Conservation (phyloP, 169 alveolate genomes). For the Plasmodium falciparum region DNA sequence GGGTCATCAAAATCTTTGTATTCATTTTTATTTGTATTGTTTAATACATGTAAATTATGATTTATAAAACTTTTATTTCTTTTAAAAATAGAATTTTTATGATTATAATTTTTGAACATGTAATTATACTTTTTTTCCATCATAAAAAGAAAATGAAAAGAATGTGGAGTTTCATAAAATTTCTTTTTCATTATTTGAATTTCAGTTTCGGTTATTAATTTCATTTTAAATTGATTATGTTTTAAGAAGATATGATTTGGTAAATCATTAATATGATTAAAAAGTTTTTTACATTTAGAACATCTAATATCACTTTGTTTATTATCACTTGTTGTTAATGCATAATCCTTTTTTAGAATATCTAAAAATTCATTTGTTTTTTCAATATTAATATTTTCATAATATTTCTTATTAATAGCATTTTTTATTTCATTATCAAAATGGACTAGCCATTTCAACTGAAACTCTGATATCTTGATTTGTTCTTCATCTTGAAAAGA, state of each 20-base stretch:
- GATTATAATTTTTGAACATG: conserved; percentile 16
- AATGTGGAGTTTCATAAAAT: conserved; percentile 63
- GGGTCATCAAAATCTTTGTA: conserved; percentile 73
- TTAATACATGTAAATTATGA: conserved; percentile 41
- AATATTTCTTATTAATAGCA: conserved; percentile 50
- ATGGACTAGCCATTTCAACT: conserved; percentile 52
- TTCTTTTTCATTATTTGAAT: conserved; percentile 48
- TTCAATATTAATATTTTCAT: conserved; percentile 62
- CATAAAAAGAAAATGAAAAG: conserved; percentile 68
- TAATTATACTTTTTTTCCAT: conserved; percentile 71
- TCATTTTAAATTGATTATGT: conserved; percentile 56
- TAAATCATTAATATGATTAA: conserved; percentile 50
- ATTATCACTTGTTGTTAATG: conserved; percentile 15
- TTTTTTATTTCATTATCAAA: conserved; percentile 51
- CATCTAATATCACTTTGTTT: conserved; percentile 48
- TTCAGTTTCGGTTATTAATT: conserved; percentile 71
- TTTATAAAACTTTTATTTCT: conserved; percentile 34
- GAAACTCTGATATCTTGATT: conserved; percentile 19
- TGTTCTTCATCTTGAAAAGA: background rate
- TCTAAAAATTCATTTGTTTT: conserved; percentile 62
- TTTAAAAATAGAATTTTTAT: conserved; percentile 20
- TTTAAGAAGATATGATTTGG: conserved; percentile 73
- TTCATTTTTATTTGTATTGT: conserved; percentile 21
- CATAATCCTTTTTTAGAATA: conserved; percentile 30
- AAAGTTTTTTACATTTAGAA: conserved; percentile 68